phyloP scores from a whole-genome alignment of 192 early-diverging fungal species.

The Pecoramyces ruminantium region DNA sequence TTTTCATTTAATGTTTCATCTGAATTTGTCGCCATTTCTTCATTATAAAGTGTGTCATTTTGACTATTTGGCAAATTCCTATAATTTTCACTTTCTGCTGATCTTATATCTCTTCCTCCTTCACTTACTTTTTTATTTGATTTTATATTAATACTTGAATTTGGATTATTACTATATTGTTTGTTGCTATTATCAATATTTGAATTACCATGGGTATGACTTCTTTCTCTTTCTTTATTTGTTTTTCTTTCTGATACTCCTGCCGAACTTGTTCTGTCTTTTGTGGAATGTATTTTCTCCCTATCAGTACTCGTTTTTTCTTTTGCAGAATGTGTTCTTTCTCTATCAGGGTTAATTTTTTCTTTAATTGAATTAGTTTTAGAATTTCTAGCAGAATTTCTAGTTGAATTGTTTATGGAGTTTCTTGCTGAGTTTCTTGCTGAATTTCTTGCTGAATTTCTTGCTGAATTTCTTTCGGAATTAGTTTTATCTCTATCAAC shows the following conservation, averaged over 20 bases:
- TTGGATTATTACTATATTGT: not conserved
- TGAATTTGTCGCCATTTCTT: not conserved
- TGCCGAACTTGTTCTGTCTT: not conserved
- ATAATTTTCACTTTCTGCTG: not conserved
- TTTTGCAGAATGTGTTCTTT: not conserved
- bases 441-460: not conserved
- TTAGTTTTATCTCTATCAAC: not conserved
- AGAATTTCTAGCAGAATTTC: not conserved
- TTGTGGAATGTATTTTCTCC: too few species aligned
- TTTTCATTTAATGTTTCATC: not conserved
- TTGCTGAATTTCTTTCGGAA: not conserved
- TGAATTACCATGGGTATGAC: not conserved
- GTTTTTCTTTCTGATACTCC: not conserved
- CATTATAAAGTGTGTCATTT: not conserved
- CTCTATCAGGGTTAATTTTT: not conserved
- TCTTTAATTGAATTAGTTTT: not conserved
- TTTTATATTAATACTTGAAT: not conserved
- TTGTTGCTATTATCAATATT: not conserved
- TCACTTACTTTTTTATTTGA: not conserved
- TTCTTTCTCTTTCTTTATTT: not conserved
- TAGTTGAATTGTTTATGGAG: too few species aligned
- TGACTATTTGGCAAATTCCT: not conserved
- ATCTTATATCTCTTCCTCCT: not conserved
- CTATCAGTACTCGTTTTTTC: not conserved
- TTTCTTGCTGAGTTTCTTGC: too few species aligned